Evolutionary conservation across 2,329 filamentous ascomycete species (phyloP).

Genomic region (Coniochaeta ligniaria): DNA sequence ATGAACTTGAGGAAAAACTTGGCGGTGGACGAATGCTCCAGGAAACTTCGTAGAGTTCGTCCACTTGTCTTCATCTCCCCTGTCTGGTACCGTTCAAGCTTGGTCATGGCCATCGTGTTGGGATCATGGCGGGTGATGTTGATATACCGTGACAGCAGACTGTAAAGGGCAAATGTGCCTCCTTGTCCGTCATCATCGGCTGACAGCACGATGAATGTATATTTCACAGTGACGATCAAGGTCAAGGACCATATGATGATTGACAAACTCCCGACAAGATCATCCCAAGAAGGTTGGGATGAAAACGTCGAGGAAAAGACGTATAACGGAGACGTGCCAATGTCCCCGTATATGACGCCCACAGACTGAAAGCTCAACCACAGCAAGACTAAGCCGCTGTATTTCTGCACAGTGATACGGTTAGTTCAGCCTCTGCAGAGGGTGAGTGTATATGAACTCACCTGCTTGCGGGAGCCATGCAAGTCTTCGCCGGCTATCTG

Average conservation of each 20-base stretch:
- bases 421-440: background rate
- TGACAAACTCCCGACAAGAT: constrained; percentile 58
- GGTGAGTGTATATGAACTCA: background rate
- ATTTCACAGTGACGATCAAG: constrained; percentile 64
- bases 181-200: constrained; percentile 68
- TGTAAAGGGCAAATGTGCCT: constrained; percentile 62
- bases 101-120: constrained; percentile 42
- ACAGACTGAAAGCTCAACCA: constrained; percentile 55
- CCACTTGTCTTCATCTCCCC: constrained; percentile 46
- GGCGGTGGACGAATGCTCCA: constrained; percentile 49
- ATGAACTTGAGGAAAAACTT: constrained; percentile 50
- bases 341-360: constrained; percentile 64
- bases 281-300: constrained; percentile 43
- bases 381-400: background rate
- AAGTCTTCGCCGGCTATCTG: background rate
- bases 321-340: constrained; percentile 59
- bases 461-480: background rate
- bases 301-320: constrained; percentile 62
- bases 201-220: constrained; percentile 55
- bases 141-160: constrained; percentile 54
- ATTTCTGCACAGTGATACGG: background rate
- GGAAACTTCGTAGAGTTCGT: constrained; percentile 42
- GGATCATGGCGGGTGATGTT: constrained; percentile 56
- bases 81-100: constrained; percentile 52
- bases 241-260: constrained; percentile 64